These are phyloP conservation scores for Talaromyces verruculosus DNA, from an alignment of 2,329 filamentous ascomycete genomes.

Conservation along the genomic window DNA sequence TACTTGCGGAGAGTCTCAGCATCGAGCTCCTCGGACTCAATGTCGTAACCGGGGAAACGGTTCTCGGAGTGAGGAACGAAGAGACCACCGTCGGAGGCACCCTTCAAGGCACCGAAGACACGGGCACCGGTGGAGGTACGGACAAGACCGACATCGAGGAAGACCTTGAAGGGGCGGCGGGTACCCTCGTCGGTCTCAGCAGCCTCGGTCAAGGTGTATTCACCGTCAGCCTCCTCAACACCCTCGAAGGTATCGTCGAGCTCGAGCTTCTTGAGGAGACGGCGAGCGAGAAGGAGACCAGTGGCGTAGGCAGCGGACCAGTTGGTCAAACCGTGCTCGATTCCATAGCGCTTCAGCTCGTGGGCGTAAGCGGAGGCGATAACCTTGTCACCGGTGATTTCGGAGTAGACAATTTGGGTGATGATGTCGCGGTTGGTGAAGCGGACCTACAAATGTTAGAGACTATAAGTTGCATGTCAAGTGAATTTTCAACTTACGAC, in stretches of 20 bases:
- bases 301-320: slow-evolving; percentile 97
- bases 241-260: slow-evolving; percentile 89
- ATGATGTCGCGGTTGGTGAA: slow-evolving; percentile 99
- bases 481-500: slow-evolving; percentile 53
- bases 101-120: slow-evolving; percentile 99
- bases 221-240: slow-evolving; percentile 95
- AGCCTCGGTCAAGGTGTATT: slow-evolving; percentile 94
- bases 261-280: slow-evolving; percentile 94
- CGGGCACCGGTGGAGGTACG: slow-evolving; percentile 98
- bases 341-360: slow-evolving; percentile 96
- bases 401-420: slow-evolving; percentile 92
- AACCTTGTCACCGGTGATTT: slow-evolving; percentile 98
- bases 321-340: slow-evolving; percentile 99
- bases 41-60: slow-evolving; percentile 98
- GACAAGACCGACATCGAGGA: slow-evolving; percentile 95
- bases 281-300: slow-evolving; percentile 94
- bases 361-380: slow-evolving; percentile 89
- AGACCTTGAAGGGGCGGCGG: slow-evolving; percentile 98
- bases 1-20: slow-evolving; percentile 97
- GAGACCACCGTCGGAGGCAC: slow-evolving; percentile 96
- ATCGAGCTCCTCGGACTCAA: slow-evolving; percentile 97
- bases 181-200: slow-evolving; percentile 80
- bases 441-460: slow-evolving; percentile 56
- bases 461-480: too few relatives aligned
- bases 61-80: slow-evolving; percentile 98